Base-by-base conservation (phyloP, 1,284 basidiomycete species). In the Papiliotrema terrestris region DNA sequence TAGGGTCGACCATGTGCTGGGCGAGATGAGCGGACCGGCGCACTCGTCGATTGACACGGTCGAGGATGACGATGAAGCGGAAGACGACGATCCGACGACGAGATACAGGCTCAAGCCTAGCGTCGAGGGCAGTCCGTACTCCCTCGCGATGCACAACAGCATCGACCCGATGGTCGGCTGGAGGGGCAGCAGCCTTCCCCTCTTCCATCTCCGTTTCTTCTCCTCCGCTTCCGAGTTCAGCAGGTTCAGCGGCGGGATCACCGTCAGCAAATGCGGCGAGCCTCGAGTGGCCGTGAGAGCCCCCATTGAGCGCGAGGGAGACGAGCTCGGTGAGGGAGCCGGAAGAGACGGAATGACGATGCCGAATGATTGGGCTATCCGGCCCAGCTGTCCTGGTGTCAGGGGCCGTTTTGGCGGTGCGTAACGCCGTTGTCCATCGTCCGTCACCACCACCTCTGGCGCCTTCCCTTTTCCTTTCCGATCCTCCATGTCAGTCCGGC, bases 361-460 rank as follows among this genome's bases (percentile, higher is more conserved):
- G 20, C 73, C 73, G 58, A 75, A 74, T 1, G 67, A 68, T 56
- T 72, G 69, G 8, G 73, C 73, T 26, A 75, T 75, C 2, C 73
- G 62, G 8, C 66, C 66, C 15, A 75, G 65, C 44, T 73, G 71
- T 32, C 65, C 54, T 5, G 72, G 73, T 1, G 60, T 57, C 14
- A 75, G 49, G 6, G 73, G 73, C 42, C 61, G 54, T 25, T 52
- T 63, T 3, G 73, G 72, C n/a, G 71, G 68, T 15, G 55, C 55
- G 57, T 72, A 74, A 15, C 50, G 36, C 45, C 55, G 58, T 9
- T n/a, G n/a, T n/a, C 39, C 44, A 8, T 46, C 44, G 15, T 26
- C 29, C 9, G 8, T 23, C 5, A 26, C 20, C 20, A 26, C 20
- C 25, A 45, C 25, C 11, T 45, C 44, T 29, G 44, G 20, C 19